Evolutionary conservation across 2,329 filamentous ascomycete genomes (phyloP).

Genomic region (Fusarium neocosmosporiellum): DNA sequence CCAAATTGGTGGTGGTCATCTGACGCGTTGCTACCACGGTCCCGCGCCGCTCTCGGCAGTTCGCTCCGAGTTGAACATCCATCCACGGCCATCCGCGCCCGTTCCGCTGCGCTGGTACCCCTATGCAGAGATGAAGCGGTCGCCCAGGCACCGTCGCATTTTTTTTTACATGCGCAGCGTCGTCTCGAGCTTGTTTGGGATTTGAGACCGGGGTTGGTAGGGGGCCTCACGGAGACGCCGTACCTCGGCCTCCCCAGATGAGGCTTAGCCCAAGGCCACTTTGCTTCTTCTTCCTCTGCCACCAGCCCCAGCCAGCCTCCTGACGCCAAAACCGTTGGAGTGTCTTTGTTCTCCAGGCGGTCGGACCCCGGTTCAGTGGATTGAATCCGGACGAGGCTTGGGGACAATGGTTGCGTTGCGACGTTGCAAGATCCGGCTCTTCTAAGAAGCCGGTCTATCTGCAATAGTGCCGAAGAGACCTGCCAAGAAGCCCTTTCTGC

Average conservation of each 20-base stretch:
- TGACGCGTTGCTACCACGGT: constrained; percentile 30
- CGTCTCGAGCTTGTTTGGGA: constrained; percentile 43
- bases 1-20: constrained; percentile 25
- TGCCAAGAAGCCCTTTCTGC: background rate
- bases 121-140: constrained; percentile 36
- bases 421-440: background rate
- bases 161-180: constrained; percentile 25
- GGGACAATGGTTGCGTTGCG: constrained; percentile 8
- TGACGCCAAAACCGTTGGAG: constrained; percentile 24
- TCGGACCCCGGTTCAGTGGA: constrained; percentile 16
- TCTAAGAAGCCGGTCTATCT: background rate
- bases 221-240: constrained; percentile 41
- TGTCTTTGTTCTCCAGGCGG: constrained; percentile 14
- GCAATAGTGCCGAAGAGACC: constrained; percentile 7
- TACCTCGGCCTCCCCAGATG: constrained; percentile 30
- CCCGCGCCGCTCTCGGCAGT: constrained; percentile 35
- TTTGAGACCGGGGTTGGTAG: constrained; percentile 15
- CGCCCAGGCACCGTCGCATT: constrained; percentile 26
- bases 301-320: background rate
- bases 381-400: constrained; percentile 13
- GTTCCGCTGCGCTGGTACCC: constrained; percentile 41
- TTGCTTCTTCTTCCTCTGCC: background rate
- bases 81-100: constrained; percentile 12
- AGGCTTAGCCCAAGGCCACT: constrained; percentile 14
- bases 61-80: constrained; percentile 27